A percentile compares a stretch with the other conserved stretches of the same genome.
Evolutionary conservation across 192 early-diverging fungal species (phyloP).

Genomic region (Dissophora ornata): DNA sequence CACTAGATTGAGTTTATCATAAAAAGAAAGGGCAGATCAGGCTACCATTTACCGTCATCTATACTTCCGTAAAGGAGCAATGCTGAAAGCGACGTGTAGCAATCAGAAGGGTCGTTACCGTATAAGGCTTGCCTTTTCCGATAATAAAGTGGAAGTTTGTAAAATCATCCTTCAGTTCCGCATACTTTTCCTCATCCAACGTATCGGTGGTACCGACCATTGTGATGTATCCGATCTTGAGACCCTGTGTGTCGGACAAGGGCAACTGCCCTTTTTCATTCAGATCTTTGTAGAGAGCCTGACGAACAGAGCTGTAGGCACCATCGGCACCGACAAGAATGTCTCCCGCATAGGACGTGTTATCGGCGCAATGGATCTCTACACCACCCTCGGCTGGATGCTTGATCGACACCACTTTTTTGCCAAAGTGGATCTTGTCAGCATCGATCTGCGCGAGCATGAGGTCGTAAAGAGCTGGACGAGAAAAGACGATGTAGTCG

Average conservation of each 20-base stretch:
- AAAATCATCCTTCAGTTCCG: conserved; percentile 16
- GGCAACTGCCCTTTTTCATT: background rate
- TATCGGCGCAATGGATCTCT: conserved; percentile 20
- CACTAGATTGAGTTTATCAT: conserved; percentile 6
- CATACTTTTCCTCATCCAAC: conserved; percentile 7
- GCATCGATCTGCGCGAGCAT: conserved; percentile 5
- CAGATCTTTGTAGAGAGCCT: conserved; percentile 14
- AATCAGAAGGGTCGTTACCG: conserved; percentile 19
- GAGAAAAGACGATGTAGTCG: conserved; percentile 25
- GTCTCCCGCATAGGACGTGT: conserved; percentile 18
- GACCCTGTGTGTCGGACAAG: background rate
- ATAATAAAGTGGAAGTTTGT: conserved; percentile 19
- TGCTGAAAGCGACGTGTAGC: too few relatives aligned
- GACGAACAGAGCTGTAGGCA: conserved; percentile 17
- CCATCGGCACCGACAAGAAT: conserved; percentile 37
- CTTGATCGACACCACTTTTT: conserved; percentile 15
- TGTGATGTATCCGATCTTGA: conserved; percentile 18
- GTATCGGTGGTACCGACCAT: conserved; percentile 31
- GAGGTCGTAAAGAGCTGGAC: conserved; percentile 27
- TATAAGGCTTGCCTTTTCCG: conserved; percentile 20
- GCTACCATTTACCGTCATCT: too few relatives aligned
- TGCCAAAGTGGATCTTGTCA: conserved; percentile 13
- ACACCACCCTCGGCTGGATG: conserved; percentile 11
- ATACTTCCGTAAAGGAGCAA: too few relatives aligned
- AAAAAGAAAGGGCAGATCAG: background rate